phyloP scores from a whole-genome alignment of 2,329 filamentous ascomycete genomes.

The Calonectria montana region DNA sequence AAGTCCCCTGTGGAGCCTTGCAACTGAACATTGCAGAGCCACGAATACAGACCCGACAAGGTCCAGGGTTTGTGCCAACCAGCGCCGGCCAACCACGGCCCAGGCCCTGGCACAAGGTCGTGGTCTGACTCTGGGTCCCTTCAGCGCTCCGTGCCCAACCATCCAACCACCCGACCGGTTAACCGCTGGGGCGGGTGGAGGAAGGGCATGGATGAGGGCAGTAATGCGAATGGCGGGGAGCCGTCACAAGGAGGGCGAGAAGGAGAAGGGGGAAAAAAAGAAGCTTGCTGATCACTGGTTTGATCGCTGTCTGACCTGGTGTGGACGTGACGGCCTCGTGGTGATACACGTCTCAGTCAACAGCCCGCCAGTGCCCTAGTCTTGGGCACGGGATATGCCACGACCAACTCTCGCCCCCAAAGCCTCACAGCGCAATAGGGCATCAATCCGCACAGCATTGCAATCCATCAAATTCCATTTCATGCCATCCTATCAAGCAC shows the following conservation, averaged over 20 bases:
- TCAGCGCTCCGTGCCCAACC: constrained; percentile 22
- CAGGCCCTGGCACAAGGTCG: neutral
- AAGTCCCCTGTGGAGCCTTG: constrained; percentile 14
- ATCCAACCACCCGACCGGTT: constrained; percentile 33
- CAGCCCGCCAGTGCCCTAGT: neutral
- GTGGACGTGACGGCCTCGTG: neutral
- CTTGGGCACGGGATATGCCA: neutral
- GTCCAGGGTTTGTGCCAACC: neutral
- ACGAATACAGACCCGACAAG: constrained; percentile 20
- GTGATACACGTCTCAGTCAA: neutral
- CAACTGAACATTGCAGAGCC: neutral
- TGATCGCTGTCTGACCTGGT: neutral
- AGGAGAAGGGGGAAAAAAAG: neutral
- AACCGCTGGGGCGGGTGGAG: constrained; percentile 31
- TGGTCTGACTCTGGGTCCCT: constrained; percentile 17
- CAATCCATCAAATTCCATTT: neutral
- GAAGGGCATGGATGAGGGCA: neutral
- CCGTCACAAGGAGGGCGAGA: neutral
- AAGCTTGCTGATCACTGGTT: neutral
- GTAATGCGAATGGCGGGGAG: constrained; percentile 7
- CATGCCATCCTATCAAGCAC: constrained; percentile 2
- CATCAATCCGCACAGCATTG: neutral
- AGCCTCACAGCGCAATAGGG: neutral
- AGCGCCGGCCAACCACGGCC: neutral
- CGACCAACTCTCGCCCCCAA: neutral